Base-by-base conservation (phyloP, 441 rosid genomes). In the Lepidium campestre region DNA sequence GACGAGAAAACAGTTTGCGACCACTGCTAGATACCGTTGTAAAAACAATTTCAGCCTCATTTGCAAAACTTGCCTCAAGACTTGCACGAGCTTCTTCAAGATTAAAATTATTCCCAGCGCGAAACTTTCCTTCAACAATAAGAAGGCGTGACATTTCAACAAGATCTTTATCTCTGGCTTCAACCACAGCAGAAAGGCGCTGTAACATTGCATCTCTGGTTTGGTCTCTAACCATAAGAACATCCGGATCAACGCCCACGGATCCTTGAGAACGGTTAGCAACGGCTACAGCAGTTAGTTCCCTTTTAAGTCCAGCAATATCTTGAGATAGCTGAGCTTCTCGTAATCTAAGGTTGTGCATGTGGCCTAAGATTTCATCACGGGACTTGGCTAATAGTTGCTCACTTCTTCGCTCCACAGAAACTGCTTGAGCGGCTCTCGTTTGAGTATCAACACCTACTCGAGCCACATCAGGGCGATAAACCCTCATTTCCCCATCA, bases 1-100 rank as follows among this genome's bases (percentile, higher is more conserved):
- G 96, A 58, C 99, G 96, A 72, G 98, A 88, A 81, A 94, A 94
- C 78, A 91, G 68, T 75, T 94, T 94, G 29, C 98, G 93, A 25
- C 99, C 99, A 75, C 99, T 94, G 80, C 99, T 94, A 50, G 99
- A 94, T 48, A 94, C 99, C 9, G 99, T 94, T 36, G 99, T 94
- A 75, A 94, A 94, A 65, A 94, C 99, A 78, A 94, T 94, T 86
- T 94, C 98, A 63, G 99, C 99, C 82, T 94, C 99, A 29, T 94
- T 94, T 23, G 99, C 99, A 61, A 90, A 94, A 80, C 99, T 94
- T 17, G 99, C 99, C 80, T 94, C 99, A 32, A 94, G 91, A 80
- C 83, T 86, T 31, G 94, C 88, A 3, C 98, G 98, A 57, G 99
- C 99, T 81, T 90, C 99, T 77, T 94, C 99, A 73, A 94, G 75